Evolutionary conservation across 1,284 basidiomycete species (phyloP).

Genomic region (Marasmius oreades): DNA sequence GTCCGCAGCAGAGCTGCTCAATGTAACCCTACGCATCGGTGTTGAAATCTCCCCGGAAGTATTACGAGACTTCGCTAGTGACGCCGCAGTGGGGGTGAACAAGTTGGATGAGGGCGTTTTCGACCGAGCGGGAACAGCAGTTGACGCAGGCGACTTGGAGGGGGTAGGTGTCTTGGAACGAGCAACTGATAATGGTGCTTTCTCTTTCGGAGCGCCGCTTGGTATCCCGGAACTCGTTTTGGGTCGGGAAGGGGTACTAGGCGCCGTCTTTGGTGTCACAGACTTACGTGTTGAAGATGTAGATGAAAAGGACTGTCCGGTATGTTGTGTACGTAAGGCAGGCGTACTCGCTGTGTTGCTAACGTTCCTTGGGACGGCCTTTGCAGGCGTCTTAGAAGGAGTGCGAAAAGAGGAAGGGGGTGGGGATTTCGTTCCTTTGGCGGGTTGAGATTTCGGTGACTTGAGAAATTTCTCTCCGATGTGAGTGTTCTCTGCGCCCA

Average conservation of each 20-base stretch:
- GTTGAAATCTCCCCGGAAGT: conserved; percentile 41
- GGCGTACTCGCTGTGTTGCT: conserved; percentile 16
- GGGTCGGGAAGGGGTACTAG: conserved; percentile 25
- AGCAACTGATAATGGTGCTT: conserved; percentile 37
- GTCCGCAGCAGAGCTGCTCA: conserved; percentile 49
- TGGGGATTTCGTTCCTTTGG: conserved; percentile 13
- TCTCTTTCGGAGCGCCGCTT: conserved; percentile 35
- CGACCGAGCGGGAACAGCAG: conserved; percentile 9
- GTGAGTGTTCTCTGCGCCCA: conserved; percentile 7
- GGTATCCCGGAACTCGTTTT: conserved; percentile 30
- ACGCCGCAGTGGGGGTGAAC: conserved; percentile 76
- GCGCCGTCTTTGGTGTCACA: conserved; percentile 13
- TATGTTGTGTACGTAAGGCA: conserved; percentile 47
- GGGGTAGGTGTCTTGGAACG: conserved; percentile 43
- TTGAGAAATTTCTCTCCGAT: conserved; percentile 12
- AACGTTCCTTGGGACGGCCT: conserved; percentile 19
- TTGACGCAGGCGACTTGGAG: conserved; percentile 27
- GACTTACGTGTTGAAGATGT: conserved; percentile 33
- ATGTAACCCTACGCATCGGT: conserved; percentile 47
- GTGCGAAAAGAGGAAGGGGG: conserved; percentile 13
- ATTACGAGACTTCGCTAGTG: conserved; percentile 62
- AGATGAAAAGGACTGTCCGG: conserved; percentile 45
- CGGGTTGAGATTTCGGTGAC: conserved; percentile 21
- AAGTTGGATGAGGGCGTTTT: conserved; percentile 40
- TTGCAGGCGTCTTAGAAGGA: conserved; percentile 23